A percentile compares a stretch with the other conserved stretches of the same genome.
Evolutionary conservation across 768 basidiomycete genomes (phyloP).

Genomic region (Pleurotus sapidus): DNA sequence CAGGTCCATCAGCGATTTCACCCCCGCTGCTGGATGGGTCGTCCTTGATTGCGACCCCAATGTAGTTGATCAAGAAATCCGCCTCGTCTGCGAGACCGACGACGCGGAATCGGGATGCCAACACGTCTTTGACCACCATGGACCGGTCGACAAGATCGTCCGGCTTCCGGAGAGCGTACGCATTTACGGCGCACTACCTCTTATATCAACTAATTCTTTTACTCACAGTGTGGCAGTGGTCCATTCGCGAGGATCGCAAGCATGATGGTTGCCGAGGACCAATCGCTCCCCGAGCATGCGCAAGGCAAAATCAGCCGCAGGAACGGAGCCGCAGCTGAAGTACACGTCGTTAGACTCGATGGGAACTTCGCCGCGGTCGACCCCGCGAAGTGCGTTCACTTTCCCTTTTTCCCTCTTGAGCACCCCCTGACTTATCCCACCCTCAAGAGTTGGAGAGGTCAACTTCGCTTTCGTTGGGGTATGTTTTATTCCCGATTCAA

Average conservation of each 20-base stretch:
- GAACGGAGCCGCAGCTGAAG: slow-evolving; percentile 19
- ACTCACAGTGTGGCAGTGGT: slow-evolving; percentile 17
- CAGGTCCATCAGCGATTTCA: not conserved
- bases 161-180: slow-evolving; percentile 51
- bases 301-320: slow-evolving; percentile 20
- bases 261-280: slow-evolving; percentile 34
- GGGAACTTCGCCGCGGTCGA: slow-evolving; percentile 27
- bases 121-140: slow-evolving; percentile 33
- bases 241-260: slow-evolving; percentile 27
- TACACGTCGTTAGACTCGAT: slow-evolving; percentile 30
- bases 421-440: not conserved
- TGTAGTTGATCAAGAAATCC: not conserved
- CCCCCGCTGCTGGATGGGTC: not conserved
- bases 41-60: slow-evolving; percentile 2
- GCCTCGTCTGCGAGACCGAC: slow-evolving; percentile 1
- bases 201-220: not conserved
- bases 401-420: not conserved
- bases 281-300: slow-evolving; percentile 26
- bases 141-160: slow-evolving; percentile 46
- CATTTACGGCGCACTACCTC: not conserved
- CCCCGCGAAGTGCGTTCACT: slow-evolving; percentile 11
- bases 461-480: slow-evolving; percentile 1
- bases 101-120: slow-evolving; percentile 27
- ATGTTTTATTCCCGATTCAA: not conserved
- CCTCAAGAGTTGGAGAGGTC: not conserved